These are phyloP conservation scores for Yamadazyma tumulicola DNA, from an alignment of 805 yeast genomes.

Conservation along the genomic window DNA sequence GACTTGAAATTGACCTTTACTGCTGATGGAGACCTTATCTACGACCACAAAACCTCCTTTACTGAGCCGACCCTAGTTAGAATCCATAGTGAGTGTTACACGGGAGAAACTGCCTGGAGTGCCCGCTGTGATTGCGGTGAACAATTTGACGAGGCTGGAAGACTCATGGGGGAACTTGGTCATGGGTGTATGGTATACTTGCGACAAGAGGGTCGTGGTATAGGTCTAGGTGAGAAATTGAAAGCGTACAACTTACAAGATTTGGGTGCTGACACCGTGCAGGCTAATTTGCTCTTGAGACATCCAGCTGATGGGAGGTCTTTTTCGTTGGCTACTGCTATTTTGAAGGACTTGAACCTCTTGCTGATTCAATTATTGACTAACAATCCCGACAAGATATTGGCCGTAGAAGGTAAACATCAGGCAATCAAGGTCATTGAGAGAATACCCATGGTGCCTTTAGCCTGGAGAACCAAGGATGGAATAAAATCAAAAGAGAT, in stretches of 20 bases:
- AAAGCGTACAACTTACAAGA: constrained; percentile 97
- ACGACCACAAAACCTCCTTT: constrained; percentile 27
- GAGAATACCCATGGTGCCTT: constrained; percentile 95
- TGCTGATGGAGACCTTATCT: constrained; percentile 25
- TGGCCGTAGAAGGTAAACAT: constrained; percentile 88
- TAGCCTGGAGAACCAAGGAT: constrained; percentile 64
- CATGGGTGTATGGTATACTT: constrained; percentile 93
- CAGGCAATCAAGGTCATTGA: constrained; percentile 72
- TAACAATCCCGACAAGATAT: constrained; percentile 93
- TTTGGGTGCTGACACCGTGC: constrained; percentile 97
- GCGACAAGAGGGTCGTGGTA: constrained; percentile 98
- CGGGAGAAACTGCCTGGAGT: constrained; percentile 99
- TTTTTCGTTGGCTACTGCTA: constrained; percentile 91
- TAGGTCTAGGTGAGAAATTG: constrained; percentile 95
- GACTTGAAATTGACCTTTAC: constrained; percentile 29
- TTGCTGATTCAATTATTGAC: constrained; percentile 73
- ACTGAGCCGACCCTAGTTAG: constrained; percentile 64
- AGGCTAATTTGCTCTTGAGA: constrained; percentile 85
- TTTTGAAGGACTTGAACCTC: constrained; percentile 77
- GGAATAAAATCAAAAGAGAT: constrained; percentile 86
- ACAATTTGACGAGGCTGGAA: constrained; percentile 97
- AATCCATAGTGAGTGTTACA: constrained; percentile 95
- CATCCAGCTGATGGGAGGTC: constrained; percentile 99
- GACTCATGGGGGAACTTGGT: constrained; percentile 81
- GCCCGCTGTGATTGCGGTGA: constrained; percentile 99